These are phyloP conservation scores for Phoma sp. DNA, from an alignment of 2,329 filamentous ascomycete species.

Conservation along the genomic window DNA sequence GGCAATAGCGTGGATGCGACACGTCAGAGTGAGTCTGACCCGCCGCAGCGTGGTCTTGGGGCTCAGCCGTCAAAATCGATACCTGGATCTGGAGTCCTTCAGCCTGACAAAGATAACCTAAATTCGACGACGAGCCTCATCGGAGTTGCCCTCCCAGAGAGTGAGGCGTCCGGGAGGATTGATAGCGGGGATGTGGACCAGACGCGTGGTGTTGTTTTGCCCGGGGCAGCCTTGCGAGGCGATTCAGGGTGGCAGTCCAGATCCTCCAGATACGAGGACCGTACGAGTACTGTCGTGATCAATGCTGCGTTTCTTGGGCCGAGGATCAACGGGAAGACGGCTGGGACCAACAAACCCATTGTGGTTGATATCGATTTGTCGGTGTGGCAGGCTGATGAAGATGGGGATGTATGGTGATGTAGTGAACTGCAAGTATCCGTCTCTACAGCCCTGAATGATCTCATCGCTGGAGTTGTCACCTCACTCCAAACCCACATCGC, in stretches of 20 bases:
- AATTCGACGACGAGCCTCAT: conserved; percentile 32
- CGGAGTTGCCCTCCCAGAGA: conserved; percentile 24
- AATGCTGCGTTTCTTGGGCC: conserved; percentile 79
- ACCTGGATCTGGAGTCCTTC: conserved; percentile 17
- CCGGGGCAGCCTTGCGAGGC: conserved; percentile 29
- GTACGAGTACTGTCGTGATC: conserved; percentile 74
- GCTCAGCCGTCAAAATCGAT: conserved; percentile 27
- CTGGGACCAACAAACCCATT: conserved; percentile 77
- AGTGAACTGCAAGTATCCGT: conserved; percentile 22
- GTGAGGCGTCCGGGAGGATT: conserved; percentile 30
- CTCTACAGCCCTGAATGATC: conserved; percentile 26
- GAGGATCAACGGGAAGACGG: conserved; percentile 64
- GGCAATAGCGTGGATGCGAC: conserved; percentile 33
- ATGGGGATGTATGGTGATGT: conserved; percentile 21
- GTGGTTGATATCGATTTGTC: conserved; percentile 83
- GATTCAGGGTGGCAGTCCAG: conserved; percentile 12
- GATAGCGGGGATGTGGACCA: conserved; percentile 29
- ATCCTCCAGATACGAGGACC: conserved; percentile 49
- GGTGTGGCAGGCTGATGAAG: conserved; percentile 52
- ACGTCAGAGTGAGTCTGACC: conserved; percentile 35
- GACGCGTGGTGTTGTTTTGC: conserved; percentile 30
- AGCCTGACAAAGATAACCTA: conserved; percentile 31
- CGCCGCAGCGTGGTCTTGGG: conserved; percentile 14
- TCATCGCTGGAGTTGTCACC: conserved; percentile 24
- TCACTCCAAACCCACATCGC: conserved; percentile 8